phyloP scores from a whole-genome alignment of 805 yeast genomes.

The Hanseniaspora pseudoguilliermondii region DNA sequence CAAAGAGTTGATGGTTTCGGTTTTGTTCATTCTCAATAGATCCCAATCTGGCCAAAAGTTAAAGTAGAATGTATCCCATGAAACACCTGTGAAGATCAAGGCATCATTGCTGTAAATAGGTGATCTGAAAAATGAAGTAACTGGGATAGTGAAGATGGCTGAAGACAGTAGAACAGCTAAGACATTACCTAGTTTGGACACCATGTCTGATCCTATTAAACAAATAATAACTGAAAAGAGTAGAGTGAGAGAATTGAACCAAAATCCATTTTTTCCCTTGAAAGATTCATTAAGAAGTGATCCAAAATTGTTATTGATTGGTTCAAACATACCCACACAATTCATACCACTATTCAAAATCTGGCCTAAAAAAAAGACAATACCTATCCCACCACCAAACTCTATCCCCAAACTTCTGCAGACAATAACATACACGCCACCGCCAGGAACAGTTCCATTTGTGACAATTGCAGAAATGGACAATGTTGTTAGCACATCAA shows the following conservation, averaged over 20 bases:
- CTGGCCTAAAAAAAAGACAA: conserved; percentile 89
- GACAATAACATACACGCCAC: conserved; percentile 97
- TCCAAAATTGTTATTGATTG: conserved; percentile 71
- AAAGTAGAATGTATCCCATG: conserved; percentile 49
- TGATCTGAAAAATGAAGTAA: conserved; percentile 52
- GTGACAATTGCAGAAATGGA: conserved; percentile 94
- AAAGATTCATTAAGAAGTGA: conserved; percentile 1
- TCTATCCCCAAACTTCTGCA: conserved; percentile 93
- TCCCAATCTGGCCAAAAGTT: conserved; percentile 76
- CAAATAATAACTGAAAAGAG: conserved; percentile 64
- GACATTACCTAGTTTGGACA: conserved; percentile 68
- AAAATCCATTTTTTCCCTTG: conserved; percentile 37
- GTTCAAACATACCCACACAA: conserved; percentile 92
- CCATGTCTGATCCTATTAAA: conserved; percentile 65
- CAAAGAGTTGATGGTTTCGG: conserved; percentile 69
- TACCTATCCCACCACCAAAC: conserved; percentile 94
- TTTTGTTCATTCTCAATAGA: conserved; percentile 49
- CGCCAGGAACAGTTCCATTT: conserved; percentile 93
- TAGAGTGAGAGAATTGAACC: conserved; percentile 59
- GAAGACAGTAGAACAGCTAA: conserved; percentile 53
- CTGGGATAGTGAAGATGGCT: conserved; percentile 71
- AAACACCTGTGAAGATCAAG: conserved; percentile 54
- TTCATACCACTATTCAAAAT: conserved; percentile 82
- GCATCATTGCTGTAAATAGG: conserved; percentile 46
- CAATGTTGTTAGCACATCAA: conserved; percentile 72